Evolutionary conservation across 78 protist species (phyloP), one percentile per base, ranked within the genome.

Genomic region (Dictyostelium capitatum): DNA sequence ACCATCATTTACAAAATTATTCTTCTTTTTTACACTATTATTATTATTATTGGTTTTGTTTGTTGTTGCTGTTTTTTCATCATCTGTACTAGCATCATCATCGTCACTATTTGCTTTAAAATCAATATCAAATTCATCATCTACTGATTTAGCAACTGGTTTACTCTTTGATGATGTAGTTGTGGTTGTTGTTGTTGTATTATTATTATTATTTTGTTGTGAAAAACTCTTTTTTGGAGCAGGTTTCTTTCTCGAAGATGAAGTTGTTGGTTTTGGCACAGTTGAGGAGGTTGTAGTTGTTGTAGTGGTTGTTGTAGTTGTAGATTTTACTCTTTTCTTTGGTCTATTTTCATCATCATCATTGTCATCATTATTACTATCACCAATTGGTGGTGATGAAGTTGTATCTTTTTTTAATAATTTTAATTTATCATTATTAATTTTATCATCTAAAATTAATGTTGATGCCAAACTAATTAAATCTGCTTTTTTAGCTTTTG

Each of bases 401-500:
- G 70, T 7, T 43, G 57, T 15, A 41, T 79, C 70, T 20, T 37
- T 51, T 14, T 79, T 79, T 10, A 79, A 79, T 48, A 50, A 43
- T 48, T 28, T 19, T 77, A 50, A 51, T 75, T 32, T 75, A 75
- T 75, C 65, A 1, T 15, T n/a, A 30, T 87, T 80, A 11, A 87
- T 30, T 10, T 59, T 64, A 47, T 84, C 84, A 11, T 23, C 65
- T 1, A 14, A 57, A 23, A 87, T 77, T 17, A 30, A 48, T 17
- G 43, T 73, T 17, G 80, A 64, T 1, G 72, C 54, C 8, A 48
- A 20, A 9, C 41, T 72, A 17, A 90, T 67, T n/a, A 90, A 23
- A 75, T 80, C 95, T 17, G 77, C 95, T n/a, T 90, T 90, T 53
- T 90, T 90, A 3, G 75, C 23, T 74, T 90, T 90, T 20, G 69